These are phyloP conservation scores for Camelina sativa DNA, from an alignment of 345 rosid genomes.

Conservation along the genomic window DNA sequence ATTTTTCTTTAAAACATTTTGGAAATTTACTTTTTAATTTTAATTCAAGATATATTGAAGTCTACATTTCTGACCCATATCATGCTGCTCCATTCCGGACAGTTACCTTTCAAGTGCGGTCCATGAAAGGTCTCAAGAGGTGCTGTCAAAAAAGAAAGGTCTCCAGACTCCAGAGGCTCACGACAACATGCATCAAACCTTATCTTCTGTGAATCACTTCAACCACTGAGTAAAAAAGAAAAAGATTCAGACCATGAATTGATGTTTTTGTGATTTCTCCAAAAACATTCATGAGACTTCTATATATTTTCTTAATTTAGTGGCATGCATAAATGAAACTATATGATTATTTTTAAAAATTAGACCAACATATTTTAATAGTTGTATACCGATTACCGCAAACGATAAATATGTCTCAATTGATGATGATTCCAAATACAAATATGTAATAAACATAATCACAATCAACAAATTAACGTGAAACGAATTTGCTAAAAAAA, in stretches of 20 bases:
- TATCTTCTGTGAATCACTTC: slow-evolving; percentile 5
- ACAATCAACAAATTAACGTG: too few species aligned
- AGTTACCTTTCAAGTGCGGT: slow-evolving; percentile 10
- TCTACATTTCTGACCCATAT: neutral
- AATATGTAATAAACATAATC: neutral
- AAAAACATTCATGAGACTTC: neutral
- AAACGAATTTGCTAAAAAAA: too few species aligned
- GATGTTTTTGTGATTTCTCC: neutral
- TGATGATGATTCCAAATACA: neutral
- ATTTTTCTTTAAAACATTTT: neutral
- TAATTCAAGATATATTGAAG: neutral
- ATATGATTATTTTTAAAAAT: neutral
- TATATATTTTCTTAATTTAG: neutral
- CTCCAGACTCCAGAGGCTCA: neutral
- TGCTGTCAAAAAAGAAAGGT: too few species aligned
- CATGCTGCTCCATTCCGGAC: slow-evolving; percentile 16
- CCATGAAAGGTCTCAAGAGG: slow-evolving; percentile 24
- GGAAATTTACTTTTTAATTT: neutral
- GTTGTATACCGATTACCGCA: neutral
- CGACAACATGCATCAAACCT: slow-evolving; percentile 21
- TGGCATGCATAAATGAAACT: slow-evolving; percentile 4
- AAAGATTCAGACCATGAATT: neutral
- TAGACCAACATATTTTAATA: neutral
- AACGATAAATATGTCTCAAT: too few species aligned
- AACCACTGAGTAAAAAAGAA: neutral